Evolutionary conservation across 495 filamentous ascomycete species (phyloP).

Genomic region (Astrocystis sublimbata): DNA sequence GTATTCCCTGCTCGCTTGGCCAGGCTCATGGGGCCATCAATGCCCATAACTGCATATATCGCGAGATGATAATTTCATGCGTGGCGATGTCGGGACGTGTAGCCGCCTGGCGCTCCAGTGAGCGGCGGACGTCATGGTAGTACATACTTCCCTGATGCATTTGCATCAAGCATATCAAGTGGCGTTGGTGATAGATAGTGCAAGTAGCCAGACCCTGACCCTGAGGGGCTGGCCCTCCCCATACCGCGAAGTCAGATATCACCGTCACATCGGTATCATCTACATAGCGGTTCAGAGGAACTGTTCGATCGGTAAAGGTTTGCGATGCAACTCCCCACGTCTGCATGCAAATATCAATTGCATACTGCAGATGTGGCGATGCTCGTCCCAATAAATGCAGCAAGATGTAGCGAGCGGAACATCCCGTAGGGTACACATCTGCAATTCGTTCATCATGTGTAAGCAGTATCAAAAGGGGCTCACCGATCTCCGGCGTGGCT

Average conservation of each 20-base stretch:
- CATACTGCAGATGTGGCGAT: neutral
- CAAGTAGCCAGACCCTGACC: no score
- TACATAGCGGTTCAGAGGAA: neutral
- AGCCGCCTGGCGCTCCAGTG: neutral
- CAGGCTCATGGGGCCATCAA: slow-evolving; percentile 1
- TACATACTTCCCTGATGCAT: neutral
- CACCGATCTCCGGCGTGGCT: neutral
- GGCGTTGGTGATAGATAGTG: slow-evolving; percentile 7
- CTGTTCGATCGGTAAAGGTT: neutral
- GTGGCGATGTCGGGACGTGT: neutral
- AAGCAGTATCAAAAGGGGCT: neutral
- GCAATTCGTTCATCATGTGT: neutral
- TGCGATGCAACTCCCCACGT: neutral
- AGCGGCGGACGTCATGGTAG: neutral
- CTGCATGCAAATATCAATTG: neutral
- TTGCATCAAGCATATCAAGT: neutral
- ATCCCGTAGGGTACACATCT: neutral
- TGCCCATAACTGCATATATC: neutral
- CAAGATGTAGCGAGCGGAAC: neutral
- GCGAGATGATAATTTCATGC: neutral
- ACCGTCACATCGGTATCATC: slow-evolving; percentile 8
- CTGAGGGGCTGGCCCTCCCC: slow-evolving; percentile 3
- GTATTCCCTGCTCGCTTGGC: no score
- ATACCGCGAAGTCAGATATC: neutral
- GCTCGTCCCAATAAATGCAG: neutral